Conservation (phyloP, 1,284 basidiomycete genomes). For the Tranzscheliella williamsii region DNA sequence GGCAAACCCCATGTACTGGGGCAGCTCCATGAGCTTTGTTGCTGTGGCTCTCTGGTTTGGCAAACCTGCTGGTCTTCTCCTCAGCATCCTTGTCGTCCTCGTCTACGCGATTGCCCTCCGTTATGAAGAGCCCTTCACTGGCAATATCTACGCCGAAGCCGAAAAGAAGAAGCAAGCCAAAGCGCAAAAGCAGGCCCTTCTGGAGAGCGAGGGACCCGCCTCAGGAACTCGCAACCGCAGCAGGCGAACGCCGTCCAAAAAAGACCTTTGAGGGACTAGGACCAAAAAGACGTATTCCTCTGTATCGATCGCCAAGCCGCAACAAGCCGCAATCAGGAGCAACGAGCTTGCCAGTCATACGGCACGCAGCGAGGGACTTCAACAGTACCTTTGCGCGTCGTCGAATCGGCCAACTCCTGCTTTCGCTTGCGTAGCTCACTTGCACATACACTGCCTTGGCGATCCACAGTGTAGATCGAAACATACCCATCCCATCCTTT, state of each 20-base stretch:
- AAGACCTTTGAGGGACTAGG: conserved; percentile 2
- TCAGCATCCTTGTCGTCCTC: conserved; percentile 54
- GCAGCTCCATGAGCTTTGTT: conserved; percentile 57
- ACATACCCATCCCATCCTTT: too few relatives aligned
- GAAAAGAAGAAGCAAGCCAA: conserved; percentile 41
- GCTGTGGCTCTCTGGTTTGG: conserved; percentile 58
- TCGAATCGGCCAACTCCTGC: too few relatives aligned
- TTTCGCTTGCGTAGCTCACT: too few relatives aligned
- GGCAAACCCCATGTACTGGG: conserved; percentile 85
- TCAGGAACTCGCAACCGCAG: conserved; percentile 38
- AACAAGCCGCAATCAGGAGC: too few relatives aligned
- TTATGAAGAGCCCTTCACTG: conserved; percentile 58
- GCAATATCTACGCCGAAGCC: conserved; percentile 56
- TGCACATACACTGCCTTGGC: too few relatives aligned
- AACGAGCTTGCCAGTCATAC: too few relatives aligned
- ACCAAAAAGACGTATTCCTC: too few relatives aligned
- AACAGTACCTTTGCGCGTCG: conserved; percentile 1
- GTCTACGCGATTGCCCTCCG: conserved; percentile 53
- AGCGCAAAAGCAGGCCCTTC: conserved; percentile 16
- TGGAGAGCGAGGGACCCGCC: conserved; percentile 34
- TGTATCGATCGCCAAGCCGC: too few relatives aligned
- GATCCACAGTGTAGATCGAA: too few relatives aligned
- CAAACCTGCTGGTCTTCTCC: conserved; percentile 56
- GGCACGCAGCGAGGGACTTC: conserved; percentile 1
- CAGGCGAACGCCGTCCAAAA: conserved; percentile 29